These are phyloP conservation scores for Rhytidiadelphus loreus DNA, from an alignment of 225 moss, liverwort and hornwort genomes.

Conservation along the genomic window DNA sequence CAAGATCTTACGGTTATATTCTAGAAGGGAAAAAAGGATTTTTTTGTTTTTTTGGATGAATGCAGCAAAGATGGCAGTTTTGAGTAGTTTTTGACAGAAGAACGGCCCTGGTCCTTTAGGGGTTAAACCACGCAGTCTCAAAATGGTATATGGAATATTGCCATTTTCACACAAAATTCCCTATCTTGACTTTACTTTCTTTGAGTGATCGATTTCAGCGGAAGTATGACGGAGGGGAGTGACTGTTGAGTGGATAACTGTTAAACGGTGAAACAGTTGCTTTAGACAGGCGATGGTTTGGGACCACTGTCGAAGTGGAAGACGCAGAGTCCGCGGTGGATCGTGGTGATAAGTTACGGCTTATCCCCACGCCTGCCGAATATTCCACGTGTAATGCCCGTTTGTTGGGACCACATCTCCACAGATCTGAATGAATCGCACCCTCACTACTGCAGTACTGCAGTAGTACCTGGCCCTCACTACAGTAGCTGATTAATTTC, in stretches of 20 bases:
- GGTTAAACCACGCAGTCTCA: too few species aligned
- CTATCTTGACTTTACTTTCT: too few species aligned
- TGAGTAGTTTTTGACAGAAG: too few species aligned
- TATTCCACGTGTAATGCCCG: background rate
- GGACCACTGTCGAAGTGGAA: conserved; percentile 11
- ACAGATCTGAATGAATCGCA: background rate
- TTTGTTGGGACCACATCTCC: background rate
- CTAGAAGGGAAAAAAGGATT: too few species aligned
- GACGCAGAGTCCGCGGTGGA: background rate
- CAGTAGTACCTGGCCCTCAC: background rate
- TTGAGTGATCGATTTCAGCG: background rate
- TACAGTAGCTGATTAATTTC: background rate
- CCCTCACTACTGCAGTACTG: too few species aligned
- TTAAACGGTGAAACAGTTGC: background rate
- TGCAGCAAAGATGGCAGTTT: too few species aligned
- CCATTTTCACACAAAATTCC: too few species aligned
- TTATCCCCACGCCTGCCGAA: background rate
- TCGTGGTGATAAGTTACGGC: background rate
- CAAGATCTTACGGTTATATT: too few species aligned
- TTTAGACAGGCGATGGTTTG: background rate
- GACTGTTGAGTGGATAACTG: background rate
- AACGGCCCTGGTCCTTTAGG: too few species aligned
- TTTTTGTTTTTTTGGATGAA: too few species aligned
- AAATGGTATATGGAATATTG: too few species aligned
- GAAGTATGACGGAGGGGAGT: background rate